These are phyloP conservation scores for Talaromyces sp. DNA, from an alignment of 2,329 filamentous ascomycete genomes.

Conservation along the genomic window DNA sequence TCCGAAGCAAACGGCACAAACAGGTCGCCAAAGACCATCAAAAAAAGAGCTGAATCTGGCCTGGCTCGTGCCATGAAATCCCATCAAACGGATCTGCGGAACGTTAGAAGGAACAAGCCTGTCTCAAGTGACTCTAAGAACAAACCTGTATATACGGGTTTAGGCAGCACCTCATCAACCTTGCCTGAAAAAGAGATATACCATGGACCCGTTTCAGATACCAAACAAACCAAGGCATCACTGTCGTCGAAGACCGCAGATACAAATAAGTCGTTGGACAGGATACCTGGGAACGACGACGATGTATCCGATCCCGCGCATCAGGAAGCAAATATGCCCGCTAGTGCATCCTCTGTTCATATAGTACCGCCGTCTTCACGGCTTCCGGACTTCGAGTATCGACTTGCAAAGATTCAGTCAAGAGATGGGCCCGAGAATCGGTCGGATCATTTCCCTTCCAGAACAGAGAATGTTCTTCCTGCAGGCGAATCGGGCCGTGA, in stretches of 20 bases:
- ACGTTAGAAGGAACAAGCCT: slow-evolving; percentile 8
- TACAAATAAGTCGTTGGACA: not conserved
- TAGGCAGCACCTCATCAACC: not conserved
- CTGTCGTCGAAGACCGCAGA: not conserved
- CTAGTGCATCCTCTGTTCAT: slow-evolving; percentile 23
- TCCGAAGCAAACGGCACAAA: not conserved
- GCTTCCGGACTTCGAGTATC: slow-evolving; percentile 37
- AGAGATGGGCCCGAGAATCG: not conserved
- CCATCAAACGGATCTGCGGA: slow-evolving; percentile 8
- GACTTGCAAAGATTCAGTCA: slow-evolving; percentile 18
- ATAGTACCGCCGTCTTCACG: slow-evolving; percentile 35
- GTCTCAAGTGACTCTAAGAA: not conserved
- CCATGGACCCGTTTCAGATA: not conserved
- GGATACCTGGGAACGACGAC: not conserved
- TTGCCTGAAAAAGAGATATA: not conserved
- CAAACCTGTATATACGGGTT: not conserved
- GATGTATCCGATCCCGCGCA: not conserved
- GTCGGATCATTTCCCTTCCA: slow-evolving; percentile 9
- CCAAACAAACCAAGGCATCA: not conserved
- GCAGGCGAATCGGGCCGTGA: not conserved
- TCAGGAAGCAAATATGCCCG: slow-evolving; percentile 1
- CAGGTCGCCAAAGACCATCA: not conserved
- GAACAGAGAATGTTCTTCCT: slow-evolving; percentile 7
- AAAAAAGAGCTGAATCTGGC: not conserved
- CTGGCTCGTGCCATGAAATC: not conserved